Evolutionary conservation across 371 early-diverging fungal genomes (phyloP), one percentile per base, ranked within the genome.

Genomic region (Encephalitozoon intestinalis): DNA sequence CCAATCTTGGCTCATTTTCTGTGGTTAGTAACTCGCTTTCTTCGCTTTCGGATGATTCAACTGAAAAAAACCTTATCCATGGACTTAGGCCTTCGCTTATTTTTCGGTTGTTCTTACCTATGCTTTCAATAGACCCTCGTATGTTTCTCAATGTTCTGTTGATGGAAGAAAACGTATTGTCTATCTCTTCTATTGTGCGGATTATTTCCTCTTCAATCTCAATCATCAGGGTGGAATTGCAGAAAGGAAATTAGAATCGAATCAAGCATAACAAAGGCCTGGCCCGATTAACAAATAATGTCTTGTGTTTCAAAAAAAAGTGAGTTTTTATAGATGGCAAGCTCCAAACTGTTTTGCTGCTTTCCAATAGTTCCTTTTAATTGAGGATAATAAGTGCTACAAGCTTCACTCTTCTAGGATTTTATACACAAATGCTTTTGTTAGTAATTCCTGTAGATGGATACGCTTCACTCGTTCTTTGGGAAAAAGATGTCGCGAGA

Each of bases 171-270:
- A 82, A 82, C 6, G 63, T 82, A 23, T 23, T 50, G 41, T 82
- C 82, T 49, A 82, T 28, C 58, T 82, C 68, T 63, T 82, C 80
- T 28, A 82, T 26, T 26, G 50, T 40, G 37, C 40, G 37, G n/a
- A 82, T 68, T 9, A 77, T 72, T 34, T 76, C 53, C 67, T 82
- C 82, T 21, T 79, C 74, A 21, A 73, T 53, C 52, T 82, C 78
- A 40, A 81, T 72, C 70, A 68, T 77, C 11, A 34, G 52, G 30
- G 66, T 53, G n/a, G 2, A 4, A 21, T 21, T 39, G 49, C 26
- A 12, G 30, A 28, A 49, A 23, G 40, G 53, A 34, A 34, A 23
- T 34, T 53, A 40, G 18, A 28, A 18, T 21, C 11, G 21, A 58
- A 8, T 1, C 12, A 2, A 2, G 31, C 39, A 58, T n/a, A 15